phyloP scores from a whole-genome alignment of 1,139 yeast genomes.

The Geotrichum macrosporum region DNA sequence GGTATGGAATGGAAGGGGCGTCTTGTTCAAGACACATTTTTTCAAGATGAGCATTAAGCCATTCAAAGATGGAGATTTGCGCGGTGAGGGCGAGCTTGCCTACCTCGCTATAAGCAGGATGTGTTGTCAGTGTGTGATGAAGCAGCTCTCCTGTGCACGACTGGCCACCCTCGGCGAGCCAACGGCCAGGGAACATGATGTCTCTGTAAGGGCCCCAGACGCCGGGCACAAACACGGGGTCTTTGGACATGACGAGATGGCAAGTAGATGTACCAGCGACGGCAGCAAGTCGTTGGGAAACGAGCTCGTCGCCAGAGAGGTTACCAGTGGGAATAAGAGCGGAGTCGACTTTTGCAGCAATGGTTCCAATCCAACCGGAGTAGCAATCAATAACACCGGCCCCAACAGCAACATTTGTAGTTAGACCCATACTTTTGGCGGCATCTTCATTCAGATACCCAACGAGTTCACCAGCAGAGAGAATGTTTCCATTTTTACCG shows the following conservation, averaged over 20 bases:
- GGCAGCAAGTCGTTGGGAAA: slow-evolving; percentile 63
- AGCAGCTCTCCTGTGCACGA: slow-evolving; percentile 81
- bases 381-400: slow-evolving; percentile 97
- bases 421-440: slow-evolving; percentile 81
- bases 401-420: slow-evolving; percentile 78
- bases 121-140: slow-evolving; percentile 84
- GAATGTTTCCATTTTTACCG: slow-evolving; percentile 63
- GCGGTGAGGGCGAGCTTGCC: slow-evolving; percentile 49
- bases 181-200: slow-evolving; percentile 78
- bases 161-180: slow-evolving; percentile 99
- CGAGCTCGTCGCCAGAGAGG: slow-evolving; percentile 43
- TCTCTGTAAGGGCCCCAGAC: slow-evolving; percentile 99
- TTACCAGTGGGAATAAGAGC: slow-evolving; percentile 41
- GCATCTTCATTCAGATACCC: slow-evolving; percentile 63
- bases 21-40: slow-evolving; percentile 52
- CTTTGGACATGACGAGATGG: slow-evolving; percentile 81
- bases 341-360: slow-evolving; percentile 66
- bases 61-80: slow-evolving; percentile 70
- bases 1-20: slow-evolving; percentile 48
- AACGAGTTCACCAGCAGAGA: slow-evolving; percentile 84
- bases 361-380: slow-evolving; percentile 98
- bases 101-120: slow-evolving; percentile 72
- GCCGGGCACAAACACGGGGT: slow-evolving; percentile 87
- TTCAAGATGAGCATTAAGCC: slow-evolving; percentile 59
- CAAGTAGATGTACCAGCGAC: slow-evolving; percentile 99